A percentile compares a stretch with the other conserved stretches of the same genome.
These are phyloP conservation scores for Chrysosporium keratinophilum DNA, from an alignment of 2,329 filamentous ascomycete genomes.

Conservation along the genomic window DNA sequence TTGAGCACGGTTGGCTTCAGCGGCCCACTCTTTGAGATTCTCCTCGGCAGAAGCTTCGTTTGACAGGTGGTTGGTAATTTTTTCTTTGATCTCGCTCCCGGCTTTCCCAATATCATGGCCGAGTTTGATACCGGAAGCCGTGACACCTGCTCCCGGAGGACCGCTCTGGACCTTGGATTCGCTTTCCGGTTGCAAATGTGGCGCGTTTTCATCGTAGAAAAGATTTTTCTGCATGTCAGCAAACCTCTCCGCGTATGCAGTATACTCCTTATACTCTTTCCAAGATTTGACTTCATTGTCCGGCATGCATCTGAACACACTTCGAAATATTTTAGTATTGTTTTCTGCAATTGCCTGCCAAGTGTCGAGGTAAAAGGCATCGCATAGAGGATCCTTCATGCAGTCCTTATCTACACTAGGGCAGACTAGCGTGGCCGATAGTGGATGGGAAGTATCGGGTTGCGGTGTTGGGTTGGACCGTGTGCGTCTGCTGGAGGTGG, in stretches of 20 bases:
- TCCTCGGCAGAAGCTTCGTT: slow-evolving; percentile 24
- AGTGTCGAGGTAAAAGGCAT: slow-evolving; percentile 72
- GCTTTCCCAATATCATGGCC: slow-evolving; percentile 23
- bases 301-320: slow-evolving; percentile 93
- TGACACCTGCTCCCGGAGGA: slow-evolving; percentile 28
- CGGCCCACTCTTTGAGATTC: slow-evolving; percentile 27
- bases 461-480: slow-evolving; percentile 2
- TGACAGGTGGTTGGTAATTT: slow-evolving; percentile 19
- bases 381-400: slow-evolving; percentile 80
- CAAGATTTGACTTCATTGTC: slow-evolving; percentile 89
- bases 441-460: slow-evolving; percentile 39
- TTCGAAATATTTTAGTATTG: slow-evolving; percentile 88
- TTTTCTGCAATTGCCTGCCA: slow-evolving; percentile 85
- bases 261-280: slow-evolving; percentile 82
- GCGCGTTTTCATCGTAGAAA: slow-evolving; percentile 29
- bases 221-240: slow-evolving; percentile 52
- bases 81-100: slow-evolving; percentile 25
- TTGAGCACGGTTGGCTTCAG: slow-evolving; percentile 26
- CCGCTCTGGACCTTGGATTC: slow-evolving; percentile 31
- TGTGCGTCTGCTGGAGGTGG: background rate
- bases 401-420: slow-evolving; percentile 77
- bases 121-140: slow-evolving; percentile 5
- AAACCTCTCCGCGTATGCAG: slow-evolving; percentile 68
- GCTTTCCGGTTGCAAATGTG: slow-evolving; percentile 23
- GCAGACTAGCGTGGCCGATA: slow-evolving; percentile 56